Percentiles rank a stretch among this genome's conserved stretches.
phyloP scores from a whole-genome alignment of 768 basidiomycete species.

The Kwoniella botswanensis region DNA sequence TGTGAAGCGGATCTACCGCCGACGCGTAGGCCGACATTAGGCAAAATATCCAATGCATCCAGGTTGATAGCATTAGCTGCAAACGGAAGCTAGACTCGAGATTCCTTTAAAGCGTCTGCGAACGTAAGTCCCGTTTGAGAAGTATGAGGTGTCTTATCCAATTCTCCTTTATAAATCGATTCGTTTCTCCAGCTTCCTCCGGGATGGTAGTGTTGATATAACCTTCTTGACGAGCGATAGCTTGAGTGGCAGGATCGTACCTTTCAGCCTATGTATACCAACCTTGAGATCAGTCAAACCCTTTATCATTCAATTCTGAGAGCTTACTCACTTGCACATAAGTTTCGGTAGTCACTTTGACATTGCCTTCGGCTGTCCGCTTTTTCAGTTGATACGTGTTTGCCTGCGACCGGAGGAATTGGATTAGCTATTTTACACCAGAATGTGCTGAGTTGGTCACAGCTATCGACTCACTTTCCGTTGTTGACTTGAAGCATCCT shows the following conservation, averaged over 20 bases:
- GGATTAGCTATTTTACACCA: too few species aligned
- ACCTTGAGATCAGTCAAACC: neutral
- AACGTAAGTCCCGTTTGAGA: neutral
- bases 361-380: neutral
- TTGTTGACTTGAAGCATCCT: neutral
- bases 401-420: too few species aligned
- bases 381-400: conserved; percentile 12
- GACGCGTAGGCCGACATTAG: neutral
- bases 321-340: conserved; percentile 1
- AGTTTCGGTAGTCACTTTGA: conserved; percentile 16
- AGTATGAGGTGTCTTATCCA: neutral
- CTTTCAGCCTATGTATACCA: neutral
- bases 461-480: conserved; percentile 12
- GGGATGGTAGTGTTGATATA: neutral
- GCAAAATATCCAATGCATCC: neutral
- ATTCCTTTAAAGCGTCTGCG: neutral
- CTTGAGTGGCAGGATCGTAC: neutral
- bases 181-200: neutral
- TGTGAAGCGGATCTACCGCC: too few species aligned
- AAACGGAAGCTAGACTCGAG: neutral
- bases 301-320: neutral
- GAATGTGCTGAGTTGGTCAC: too few species aligned
- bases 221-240: neutral
- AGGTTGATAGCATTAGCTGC: neutral
- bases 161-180: neutral